Evolutionary conservation across 805 yeast species (phyloP).

Genomic region (Yarrowia divulgata): DNA sequence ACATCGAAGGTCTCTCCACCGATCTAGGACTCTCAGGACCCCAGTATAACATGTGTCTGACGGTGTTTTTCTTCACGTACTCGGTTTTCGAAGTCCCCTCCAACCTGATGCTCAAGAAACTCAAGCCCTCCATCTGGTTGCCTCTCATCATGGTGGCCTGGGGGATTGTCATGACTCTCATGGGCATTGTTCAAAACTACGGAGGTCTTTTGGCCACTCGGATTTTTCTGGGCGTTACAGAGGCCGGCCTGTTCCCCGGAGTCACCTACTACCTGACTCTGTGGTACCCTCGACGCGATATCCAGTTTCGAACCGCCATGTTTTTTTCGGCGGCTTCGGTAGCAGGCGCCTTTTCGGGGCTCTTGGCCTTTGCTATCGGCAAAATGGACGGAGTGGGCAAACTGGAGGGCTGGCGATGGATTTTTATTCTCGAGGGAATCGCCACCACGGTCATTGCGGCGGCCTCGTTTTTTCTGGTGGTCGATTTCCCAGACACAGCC

Average conservation of each 20-base stretch:
- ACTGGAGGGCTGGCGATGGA: slow-evolving; percentile 56
- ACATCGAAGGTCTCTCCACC: slow-evolving; percentile 58
- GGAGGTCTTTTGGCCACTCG: slow-evolving; percentile 53
- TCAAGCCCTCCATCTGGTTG: slow-evolving; percentile 57
- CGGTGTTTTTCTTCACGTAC: slow-evolving; percentile 59
- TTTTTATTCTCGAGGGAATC: slow-evolving; percentile 58
- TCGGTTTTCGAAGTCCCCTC: slow-evolving; percentile 54
- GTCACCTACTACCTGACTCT: slow-evolving; percentile 48
- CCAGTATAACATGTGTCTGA: slow-evolving; percentile 57
- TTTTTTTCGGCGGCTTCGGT: slow-evolving; percentile 48
- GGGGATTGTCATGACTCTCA: slow-evolving; percentile 60
- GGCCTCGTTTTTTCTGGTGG: slow-evolving; percentile 56
- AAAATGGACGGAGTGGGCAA: slow-evolving; percentile 48
- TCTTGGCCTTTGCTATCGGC: slow-evolving; percentile 63
- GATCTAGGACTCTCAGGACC: slow-evolving; percentile 54
- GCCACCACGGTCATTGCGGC: slow-evolving; percentile 55
- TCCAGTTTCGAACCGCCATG: slow-evolving; percentile 48
- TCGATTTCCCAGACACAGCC: slow-evolving; percentile 77
- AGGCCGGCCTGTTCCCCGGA: slow-evolving; percentile 50
- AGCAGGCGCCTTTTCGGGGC: slow-evolving; percentile 62
- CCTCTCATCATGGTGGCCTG: slow-evolving; percentile 58
- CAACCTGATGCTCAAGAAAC: slow-evolving; percentile 56
- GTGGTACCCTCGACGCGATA: slow-evolving; percentile 49
- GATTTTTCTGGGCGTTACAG: slow-evolving; percentile 41
- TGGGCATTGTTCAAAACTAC: slow-evolving; percentile 57